phyloP scores from a whole-genome alignment of 306 rosid genomes.

The Citrullus amarus region DNA sequence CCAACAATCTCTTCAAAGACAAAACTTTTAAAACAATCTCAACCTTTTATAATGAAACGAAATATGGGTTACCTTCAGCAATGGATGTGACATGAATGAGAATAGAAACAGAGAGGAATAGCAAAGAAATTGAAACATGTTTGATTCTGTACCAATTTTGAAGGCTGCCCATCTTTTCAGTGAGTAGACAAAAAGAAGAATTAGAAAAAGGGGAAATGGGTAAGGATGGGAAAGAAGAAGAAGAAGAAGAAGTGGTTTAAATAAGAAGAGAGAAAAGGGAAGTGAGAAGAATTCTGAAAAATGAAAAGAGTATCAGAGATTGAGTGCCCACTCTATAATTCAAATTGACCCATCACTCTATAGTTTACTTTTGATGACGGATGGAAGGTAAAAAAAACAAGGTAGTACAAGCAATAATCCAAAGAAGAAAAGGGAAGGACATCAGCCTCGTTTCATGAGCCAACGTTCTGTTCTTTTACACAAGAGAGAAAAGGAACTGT shows the following conservation, averaged over 20 bases:
- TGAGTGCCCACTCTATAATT: conserved; percentile 54
- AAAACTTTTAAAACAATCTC: too few relatives aligned
- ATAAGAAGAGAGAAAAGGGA: not conserved
- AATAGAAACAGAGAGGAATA: conserved; percentile 36
- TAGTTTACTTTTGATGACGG: not conserved
- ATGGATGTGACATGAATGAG: conserved; percentile 18
- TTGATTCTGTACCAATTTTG: conserved; percentile 33
- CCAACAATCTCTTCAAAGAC: too few relatives aligned
- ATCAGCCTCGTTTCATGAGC: conserved; percentile 9
- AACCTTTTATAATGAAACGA: too few relatives aligned
- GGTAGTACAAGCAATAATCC: conserved; percentile 2
- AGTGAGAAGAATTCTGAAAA: conserved; percentile 10
- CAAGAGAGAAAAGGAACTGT: not conserved
- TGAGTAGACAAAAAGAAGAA: not conserved
- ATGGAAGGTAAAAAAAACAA: not conserved
- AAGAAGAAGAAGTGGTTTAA: not conserved
- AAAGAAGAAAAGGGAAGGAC: conserved; percentile 12
- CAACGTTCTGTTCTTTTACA: conserved; percentile 1
- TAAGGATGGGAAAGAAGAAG: not conserved
- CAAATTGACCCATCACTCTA: conserved; percentile 9
- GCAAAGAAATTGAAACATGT: conserved; percentile 14
- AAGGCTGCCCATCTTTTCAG: conserved; percentile 38
- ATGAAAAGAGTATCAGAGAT: conserved; percentile 26
- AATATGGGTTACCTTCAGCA: conserved; percentile 33
- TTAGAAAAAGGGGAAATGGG: not conserved